Base-by-base conservation (phyloP, 306 rosid species). In the Castanea sativa region DNA sequence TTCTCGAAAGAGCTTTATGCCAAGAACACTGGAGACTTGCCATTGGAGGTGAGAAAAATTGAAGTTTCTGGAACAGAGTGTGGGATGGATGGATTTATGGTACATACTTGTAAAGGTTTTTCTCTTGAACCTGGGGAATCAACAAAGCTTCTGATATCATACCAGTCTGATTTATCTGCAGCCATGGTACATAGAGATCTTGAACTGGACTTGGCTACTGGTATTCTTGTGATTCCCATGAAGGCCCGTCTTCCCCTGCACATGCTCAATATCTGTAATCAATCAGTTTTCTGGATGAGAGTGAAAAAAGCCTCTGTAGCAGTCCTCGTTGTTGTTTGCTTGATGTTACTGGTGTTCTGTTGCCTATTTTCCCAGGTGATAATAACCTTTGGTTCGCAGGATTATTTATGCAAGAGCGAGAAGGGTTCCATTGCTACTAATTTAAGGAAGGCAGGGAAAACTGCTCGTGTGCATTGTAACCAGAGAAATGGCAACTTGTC, bases 1-100 rank as follows among this genome's bases (percentile, higher is more conserved):
- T 82, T 88, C 12, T 77, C 77, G 73, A 95, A 91, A 87, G 88
- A 91, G 85, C 80, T 95, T 20, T 89, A 85, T 72, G 97, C 92
- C 73, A 92, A 90, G 91, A 95, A 95, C 84, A 89, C 82, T 0
- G 99, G 99, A 64, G 98, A 95, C 81, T 73, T 95, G 80, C 92
- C 95, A 1, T 75, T 95, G 81, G 91, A 85, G 81, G 93, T 95
- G 79, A 90, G 64, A 83, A 83, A 81, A 75, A 91, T 92, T 69
- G 77, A 85, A 72, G 91, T 95, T 56, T 90, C 97, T 4, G 97
- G 99, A 77, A 87, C 86, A 76, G 97, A 91, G 69, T 95, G 99
- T 41, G 87, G 86, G 61, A 84, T 85, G 87, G 94, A 89, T 87
- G 99, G 99, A 73, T 95, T 95, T 81, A 74, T 73, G 77, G 86